Evolutionary conservation across 2,329 filamentous ascomycete genomes (phyloP), one percentile per base, ranked within the genome.

Genomic region (Aureobasidium sp.): DNA sequence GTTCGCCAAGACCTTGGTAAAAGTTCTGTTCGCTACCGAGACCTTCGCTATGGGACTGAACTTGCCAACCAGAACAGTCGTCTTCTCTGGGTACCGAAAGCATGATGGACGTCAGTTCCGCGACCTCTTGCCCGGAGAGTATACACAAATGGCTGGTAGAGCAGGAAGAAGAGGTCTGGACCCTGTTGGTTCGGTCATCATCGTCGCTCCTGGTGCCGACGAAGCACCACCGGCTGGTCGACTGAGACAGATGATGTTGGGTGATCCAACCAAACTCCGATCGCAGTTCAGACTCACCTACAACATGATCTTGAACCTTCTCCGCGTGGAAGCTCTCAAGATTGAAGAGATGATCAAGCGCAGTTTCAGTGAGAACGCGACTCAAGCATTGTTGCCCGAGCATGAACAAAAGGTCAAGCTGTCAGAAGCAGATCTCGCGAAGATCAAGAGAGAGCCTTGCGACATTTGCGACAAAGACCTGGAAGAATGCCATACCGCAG

Each of bases 281-380:
- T 97, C 93, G 7, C 94, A 99, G 71, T 99, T 99, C 80, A 85
- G 94, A 64, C 80, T 99, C 52, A 99, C 95, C 0, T 99, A 99
- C 79, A 99, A 97, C 76, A 99, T 99, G 94, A 99, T 99, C 64
- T 79, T 99, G 33, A 99, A 97, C 70, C 80, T 99, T 35, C 80
- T 99, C 53, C 88, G 94, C 39, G 94, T 99, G 2, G 94, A 99
- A 74, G 94, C 94, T 2, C 77, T 99, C 66, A 97, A 97, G 78
- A 97, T 99, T 68, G 94, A 99, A 73, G 94, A 99, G 76, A 99
- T 99, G 94, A 99, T 99, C 79, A 99, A 99, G 81, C 88, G 94
- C 67, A 97, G 92, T 73, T 99, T 99, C 79, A 97, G 93, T 58
- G 94, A 99, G 74, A 94, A 99, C 75, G 93, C 93, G 27, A 97